Evolutionary conservation across 768 basidiomycete species (phyloP).

Genomic region (Filobasidium floriforme): DNA sequence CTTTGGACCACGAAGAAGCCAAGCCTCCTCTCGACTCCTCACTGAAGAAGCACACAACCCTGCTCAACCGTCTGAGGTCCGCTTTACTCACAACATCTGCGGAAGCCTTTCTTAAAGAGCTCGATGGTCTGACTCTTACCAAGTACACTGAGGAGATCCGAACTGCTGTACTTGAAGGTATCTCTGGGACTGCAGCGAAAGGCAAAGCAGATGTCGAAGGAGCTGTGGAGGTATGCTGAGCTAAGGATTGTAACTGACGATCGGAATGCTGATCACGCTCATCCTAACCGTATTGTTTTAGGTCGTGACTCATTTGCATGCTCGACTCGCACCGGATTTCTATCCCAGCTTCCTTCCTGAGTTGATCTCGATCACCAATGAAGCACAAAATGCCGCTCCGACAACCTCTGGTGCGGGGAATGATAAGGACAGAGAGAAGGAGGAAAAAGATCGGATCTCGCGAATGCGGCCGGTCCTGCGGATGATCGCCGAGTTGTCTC

Average conservation of each 20-base stretch:
- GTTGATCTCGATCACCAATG: constrained; percentile 50
- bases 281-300: constrained; percentile 39
- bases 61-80: constrained; percentile 86
- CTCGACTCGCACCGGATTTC: constrained; percentile 73
- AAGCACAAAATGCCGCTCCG: constrained; percentile 23
- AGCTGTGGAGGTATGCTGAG: constrained; percentile 67
- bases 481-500: constrained; percentile 79
- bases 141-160: constrained; percentile 96
- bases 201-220: constrained; percentile 91
- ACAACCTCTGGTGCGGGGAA: constrained; percentile 49
- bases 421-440: constrained; percentile 76
- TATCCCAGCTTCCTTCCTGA: constrained; percentile 62
- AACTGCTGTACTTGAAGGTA: constrained; percentile 75
- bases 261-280: neutral
- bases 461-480: constrained; percentile 79
- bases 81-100: constrained; percentile 53
- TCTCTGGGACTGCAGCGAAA: constrained; percentile 48
- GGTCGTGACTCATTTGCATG: constrained; percentile 82
- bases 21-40: constrained; percentile 78
- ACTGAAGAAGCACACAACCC: constrained; percentile 86
- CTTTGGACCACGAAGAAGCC: constrained; percentile 50
- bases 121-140: constrained; percentile 78
- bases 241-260: neutral
- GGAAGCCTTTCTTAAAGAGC: constrained; percentile 84
- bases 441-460: constrained; percentile 67